Base-by-base conservation (phyloP, 228 moss, liverwort and hornwort genomes). In the Sphagnum fallax region DNA sequence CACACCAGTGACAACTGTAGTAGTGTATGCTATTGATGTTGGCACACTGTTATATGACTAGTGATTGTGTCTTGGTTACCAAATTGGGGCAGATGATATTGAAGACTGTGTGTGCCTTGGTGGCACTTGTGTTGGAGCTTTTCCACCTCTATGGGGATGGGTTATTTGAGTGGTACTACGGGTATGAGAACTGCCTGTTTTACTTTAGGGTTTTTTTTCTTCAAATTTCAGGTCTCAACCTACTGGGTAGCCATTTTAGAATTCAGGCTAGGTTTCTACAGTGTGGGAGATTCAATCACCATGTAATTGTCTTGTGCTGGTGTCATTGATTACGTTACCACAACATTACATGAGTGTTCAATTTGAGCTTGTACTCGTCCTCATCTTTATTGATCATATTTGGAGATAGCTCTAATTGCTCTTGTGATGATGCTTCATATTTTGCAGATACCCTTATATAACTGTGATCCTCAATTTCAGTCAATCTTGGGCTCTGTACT, bases 401-500 rank as follows among this genome's bases (percentile, higher is more conserved):
- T 70, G 8, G 47, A 70, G 51, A 9, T 60, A 11, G 11, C 11
- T 60, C 15, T 60, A 11, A 60, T 11, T 11, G 1, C 15, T 11
- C 11, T 11, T 11, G 59, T 60, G 59, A 60, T 11, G 12, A 11
- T 60, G 59, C 15, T 60, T 60, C 15, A 15, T 50, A 10, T 65
- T 59, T 57, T 82, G 83, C 84, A 92, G 98, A 68, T 98, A 98
- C 68, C 90, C 98, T 4, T 98, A 98, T 67, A 98, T 98, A 70
- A 94, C 98, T 55, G 83, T 82, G 69, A 86, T 98, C 64, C 78
- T 98, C 60, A 98, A 98, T 75, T 98, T 98, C 76, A 98, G 98
- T 75, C 98, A 98, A 86, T 90, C 98, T 63, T 98, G 98, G 98
- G 98, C 98, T 50, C 90, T 98, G 13, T 98, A 98, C 66, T 98